Evolutionary conservation across 768 basidiomycete species (phyloP), one percentile per base, ranked within the genome.

Genomic region (Tricholoma terreum): DNA sequence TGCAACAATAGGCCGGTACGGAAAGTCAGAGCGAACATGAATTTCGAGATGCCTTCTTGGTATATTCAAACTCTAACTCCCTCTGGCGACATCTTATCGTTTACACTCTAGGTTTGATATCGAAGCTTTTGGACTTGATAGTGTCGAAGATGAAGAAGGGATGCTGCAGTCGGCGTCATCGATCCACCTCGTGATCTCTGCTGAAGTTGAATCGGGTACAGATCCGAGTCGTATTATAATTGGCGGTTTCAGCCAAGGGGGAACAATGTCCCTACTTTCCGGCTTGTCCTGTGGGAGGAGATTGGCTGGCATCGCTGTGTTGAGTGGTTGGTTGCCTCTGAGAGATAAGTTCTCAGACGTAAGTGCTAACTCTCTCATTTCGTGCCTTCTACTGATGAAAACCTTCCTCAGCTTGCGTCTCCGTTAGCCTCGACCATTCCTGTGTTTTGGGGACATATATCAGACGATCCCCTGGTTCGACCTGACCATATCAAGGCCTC

Each of bases 231-330:
- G 89, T 51, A 89, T 96, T 64, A 80, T 96, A 31, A 71, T 98
- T 21, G 93, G 92, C 34, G 94, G 94, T 9, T 96, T 95, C 74
- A 89, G 86, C 58, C 94, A 96, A 69, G 94, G 92, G 35, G 90
- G 79, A 38, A 83, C 86, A 21, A 86, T 95, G 78, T 80, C 85
- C 7, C 75, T 94, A n/a, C 73, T 94, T 50, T 84, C 85, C 3
- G 92, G 85, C 7, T 74, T 95, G 56, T 88, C 84, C 1, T 77
- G 75, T 2, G 83, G 84, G 61, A 75, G 82, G 58, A 85, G 84
- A 63, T 76, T 94, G 14, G 92, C 80, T 2, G 93, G 92, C 4
- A 67, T 93, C 54, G 82, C 79, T 15, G 79, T 82, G 5, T 75
- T 96, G 61, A 93, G 90, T 61, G 87, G 88, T 5, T 96, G 90